Evolutionary conservation across 176 grass and related monocot genomes (phyloP), one percentile per base, ranked within the genome.

Genomic region (Aegilops bicornis): DNA sequence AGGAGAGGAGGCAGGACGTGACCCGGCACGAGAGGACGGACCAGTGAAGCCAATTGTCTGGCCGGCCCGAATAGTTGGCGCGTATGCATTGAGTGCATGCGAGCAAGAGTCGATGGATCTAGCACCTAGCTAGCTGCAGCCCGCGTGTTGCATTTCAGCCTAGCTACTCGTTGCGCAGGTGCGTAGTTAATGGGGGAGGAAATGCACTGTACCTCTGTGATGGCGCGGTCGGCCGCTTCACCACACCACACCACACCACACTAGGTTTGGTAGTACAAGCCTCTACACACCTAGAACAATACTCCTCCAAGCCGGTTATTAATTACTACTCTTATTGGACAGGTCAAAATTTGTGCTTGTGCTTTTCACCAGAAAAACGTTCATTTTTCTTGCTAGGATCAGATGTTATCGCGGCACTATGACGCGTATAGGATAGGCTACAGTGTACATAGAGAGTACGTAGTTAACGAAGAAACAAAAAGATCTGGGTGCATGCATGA

Each of bases 71-170:
- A 87, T 84, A 84, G 87, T 84, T 87, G 80, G 80, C 16, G 37
- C 36, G 2, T 47, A 11, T 14, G 85, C 77, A 86, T 72, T 79
- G 48, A 86, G 76, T 86, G 76, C 76, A 86, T 40, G 54, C 84
- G 79, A 50, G 72, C 88, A 9, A 71, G 79, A 87, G 80, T 86
- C 39, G 76, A 79, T 79, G 84, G 89, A 90, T 87, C 89, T 76
- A 42, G 60, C 76, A 7, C 58, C 50, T 73, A 43, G 80, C 54
- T 54, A 33, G 80, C 25, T 12, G 87, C 24, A 40, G 23, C 78
- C 23, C 43, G 54, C 64, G 27, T 61, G 65, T 48, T 72, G 73
- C 88, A 76, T 47, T 71, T 50, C 88, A 81, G 82, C 68, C 32
- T 78, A 75, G 42, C 72, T 27, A 8, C 84, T 52, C 13, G 59